Evolutionary conservation across 192 early-diverging fungal genomes (phyloP).

Genomic region (Backusella tarrabulga): DNA sequence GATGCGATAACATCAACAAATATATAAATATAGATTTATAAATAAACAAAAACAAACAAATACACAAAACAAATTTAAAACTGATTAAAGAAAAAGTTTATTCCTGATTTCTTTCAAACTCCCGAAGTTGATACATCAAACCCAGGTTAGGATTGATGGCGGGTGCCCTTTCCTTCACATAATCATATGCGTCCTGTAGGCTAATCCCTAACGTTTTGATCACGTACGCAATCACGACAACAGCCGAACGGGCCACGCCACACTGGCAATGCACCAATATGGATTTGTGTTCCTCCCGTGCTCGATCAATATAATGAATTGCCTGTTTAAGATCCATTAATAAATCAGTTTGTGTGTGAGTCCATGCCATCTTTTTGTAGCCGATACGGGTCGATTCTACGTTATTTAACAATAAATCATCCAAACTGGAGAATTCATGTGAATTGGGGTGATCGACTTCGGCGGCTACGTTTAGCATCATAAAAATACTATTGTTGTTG

Average conservation of each 20-base stretch:
- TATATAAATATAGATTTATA: too few relatives aligned
- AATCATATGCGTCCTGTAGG: conserved; percentile 68
- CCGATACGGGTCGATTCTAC: conserved; percentile 31
- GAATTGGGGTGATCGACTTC: conserved; percentile 47
- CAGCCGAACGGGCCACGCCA: conserved; percentile 87
- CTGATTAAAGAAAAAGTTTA: background rate
- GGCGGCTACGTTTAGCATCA: conserved; percentile 69
- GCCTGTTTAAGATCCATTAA: conserved; percentile 56
- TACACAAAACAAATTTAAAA: background rate
- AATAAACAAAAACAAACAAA: background rate
- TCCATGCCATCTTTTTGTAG: conserved; percentile 69
- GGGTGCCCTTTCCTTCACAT: conserved; percentile 66
- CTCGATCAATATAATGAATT: conserved; percentile 67
- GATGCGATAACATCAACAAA: too few relatives aligned
- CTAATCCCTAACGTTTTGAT: conserved; percentile 67
- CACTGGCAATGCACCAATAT: conserved; percentile 88
- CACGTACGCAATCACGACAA: conserved; percentile 84
- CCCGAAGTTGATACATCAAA: conserved; percentile 76
- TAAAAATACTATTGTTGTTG: conserved; percentile 41
- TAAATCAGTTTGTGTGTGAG: conserved; percentile 70
- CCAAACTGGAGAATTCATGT: background rate
- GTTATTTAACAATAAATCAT: background rate
- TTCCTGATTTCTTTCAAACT: conserved; percentile 49
- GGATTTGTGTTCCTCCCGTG: conserved; percentile 44
- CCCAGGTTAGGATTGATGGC: conserved; percentile 83